Evolutionary conservation across 148 eudicot genomes (phyloP).

Genomic region (Polygonum aviculare): DNA sequence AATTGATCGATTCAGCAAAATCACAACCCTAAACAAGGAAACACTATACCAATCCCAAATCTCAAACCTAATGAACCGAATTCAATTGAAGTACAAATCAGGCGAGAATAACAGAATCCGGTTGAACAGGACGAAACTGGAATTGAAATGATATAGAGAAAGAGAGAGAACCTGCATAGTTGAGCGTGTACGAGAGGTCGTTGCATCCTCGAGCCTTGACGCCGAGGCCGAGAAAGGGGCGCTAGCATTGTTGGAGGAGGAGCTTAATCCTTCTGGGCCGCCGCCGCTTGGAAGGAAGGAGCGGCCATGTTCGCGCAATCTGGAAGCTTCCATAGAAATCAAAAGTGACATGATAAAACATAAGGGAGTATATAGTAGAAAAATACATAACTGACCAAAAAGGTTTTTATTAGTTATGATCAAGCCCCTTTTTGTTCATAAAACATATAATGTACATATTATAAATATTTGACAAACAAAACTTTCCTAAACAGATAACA

Average conservation of each 20-base stretch:
- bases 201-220: constrained; percentile 89
- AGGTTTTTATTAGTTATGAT: too few relatives aligned
- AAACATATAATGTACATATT: too few relatives aligned
- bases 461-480: too few relatives aligned
- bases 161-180: constrained; percentile 40
- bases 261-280: constrained; percentile 40
- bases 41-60: not conserved
- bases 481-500: too few relatives aligned
- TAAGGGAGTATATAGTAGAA: too few relatives aligned
- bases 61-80: not conserved
- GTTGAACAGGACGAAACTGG: not conserved
- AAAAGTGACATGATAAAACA: too few relatives aligned
- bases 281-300: constrained; percentile 27
- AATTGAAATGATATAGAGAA: not conserved
- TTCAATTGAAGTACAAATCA: not conserved
- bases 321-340: not conserved
- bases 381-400: too few relatives aligned
- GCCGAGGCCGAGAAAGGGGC: constrained; percentile 56
- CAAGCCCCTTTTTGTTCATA: too few relatives aligned
- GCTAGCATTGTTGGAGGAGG: constrained; percentile 49
- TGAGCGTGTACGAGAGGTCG: constrained; percentile 68
- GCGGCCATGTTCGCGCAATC: constrained; percentile 13
- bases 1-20: too few relatives aligned
- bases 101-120: not conserved
- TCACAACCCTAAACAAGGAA: not conserved